Conservation (phyloP, 768 basidiomycete species). For the Trametes meyenii region DNA sequence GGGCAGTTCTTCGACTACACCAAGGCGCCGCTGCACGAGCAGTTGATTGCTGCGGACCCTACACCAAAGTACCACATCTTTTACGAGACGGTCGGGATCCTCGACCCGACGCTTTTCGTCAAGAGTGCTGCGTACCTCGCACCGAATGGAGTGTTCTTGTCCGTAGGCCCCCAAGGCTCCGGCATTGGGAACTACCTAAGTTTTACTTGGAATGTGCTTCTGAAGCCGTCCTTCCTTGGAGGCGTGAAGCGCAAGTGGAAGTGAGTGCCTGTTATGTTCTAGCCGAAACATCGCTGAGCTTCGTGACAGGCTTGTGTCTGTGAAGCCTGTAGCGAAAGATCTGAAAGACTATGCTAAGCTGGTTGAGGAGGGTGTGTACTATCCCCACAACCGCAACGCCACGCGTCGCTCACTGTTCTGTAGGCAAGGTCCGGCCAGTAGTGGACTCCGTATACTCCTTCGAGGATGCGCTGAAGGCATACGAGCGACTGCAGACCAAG, state of each 20-base stretch:
- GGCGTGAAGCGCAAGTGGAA: constrained; percentile 50
- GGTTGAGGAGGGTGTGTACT: constrained; percentile 26
- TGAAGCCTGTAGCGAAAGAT: constrained; percentile 39
- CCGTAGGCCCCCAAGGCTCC: constrained; percentile 51
- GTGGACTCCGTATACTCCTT: constrained; percentile 65
- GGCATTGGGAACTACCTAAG: constrained; percentile 36
- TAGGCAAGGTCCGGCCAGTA: constrained; percentile 53
- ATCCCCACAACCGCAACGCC: too few relatives aligned
- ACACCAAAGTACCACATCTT: constrained; percentile 57
- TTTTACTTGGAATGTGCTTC: constrained; percentile 36
- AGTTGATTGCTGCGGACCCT: constrained; percentile 49
- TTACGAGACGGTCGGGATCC: constrained; percentile 58
- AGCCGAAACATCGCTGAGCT: neutral
- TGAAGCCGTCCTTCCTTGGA: constrained; percentile 54
- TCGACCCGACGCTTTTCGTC: constrained; percentile 52
- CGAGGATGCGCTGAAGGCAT: constrained; percentile 60
- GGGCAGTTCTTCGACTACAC: constrained; percentile 63
- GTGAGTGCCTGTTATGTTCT: constrained; percentile 37
- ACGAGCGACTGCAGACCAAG: constrained; percentile 57
- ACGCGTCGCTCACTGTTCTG: neutral
- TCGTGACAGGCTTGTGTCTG: constrained; percentile 36
- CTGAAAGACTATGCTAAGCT: constrained; percentile 36
- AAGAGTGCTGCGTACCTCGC: constrained; percentile 55
- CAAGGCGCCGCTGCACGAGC: constrained; percentile 48
- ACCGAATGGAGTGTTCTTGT: constrained; percentile 54